Percentiles rank a stretch among this genome's conserved stretches.
Evolutionary conservation across 805 yeast species (phyloP).

Genomic region (Metschnikowia orientalis): DNA sequence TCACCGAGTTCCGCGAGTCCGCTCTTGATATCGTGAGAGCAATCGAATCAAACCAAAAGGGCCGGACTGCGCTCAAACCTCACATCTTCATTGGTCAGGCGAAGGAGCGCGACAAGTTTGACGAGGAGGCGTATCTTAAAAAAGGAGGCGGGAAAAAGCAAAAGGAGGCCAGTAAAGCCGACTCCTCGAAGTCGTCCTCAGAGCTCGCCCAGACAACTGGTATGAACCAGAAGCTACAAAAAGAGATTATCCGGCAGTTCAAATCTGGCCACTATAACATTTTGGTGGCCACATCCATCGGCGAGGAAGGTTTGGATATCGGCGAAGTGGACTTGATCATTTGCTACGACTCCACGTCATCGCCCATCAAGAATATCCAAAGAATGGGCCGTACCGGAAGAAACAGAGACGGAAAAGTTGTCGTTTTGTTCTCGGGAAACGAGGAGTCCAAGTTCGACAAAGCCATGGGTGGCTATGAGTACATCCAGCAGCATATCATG

Average conservation of each 20-base stretch:
- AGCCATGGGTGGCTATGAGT: slow-evolving; percentile 79
- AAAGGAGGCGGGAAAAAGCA: slow-evolving; percentile 36
- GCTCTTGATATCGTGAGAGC: slow-evolving; percentile 80
- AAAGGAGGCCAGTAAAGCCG: slow-evolving; percentile 49
- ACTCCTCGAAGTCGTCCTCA: slow-evolving; percentile 66
- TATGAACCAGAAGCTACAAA: slow-evolving; percentile 88
- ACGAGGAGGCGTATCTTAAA: slow-evolving; percentile 46
- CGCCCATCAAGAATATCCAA: slow-evolving; percentile 90
- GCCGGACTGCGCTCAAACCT: slow-evolving; percentile 42
- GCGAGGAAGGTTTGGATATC: slow-evolving; percentile 97
- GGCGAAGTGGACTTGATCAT: slow-evolving; percentile 95
- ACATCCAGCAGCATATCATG: slow-evolving; percentile 67
- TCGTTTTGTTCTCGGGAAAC: slow-evolving; percentile 67
- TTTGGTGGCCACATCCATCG: slow-evolving; percentile 92
- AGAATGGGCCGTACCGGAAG: slow-evolving; percentile 99
- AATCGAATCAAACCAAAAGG: slow-evolving; percentile 53
- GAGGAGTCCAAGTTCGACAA: slow-evolving; percentile 77
- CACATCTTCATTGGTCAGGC: slow-evolving; percentile 94
- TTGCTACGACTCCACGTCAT: slow-evolving; percentile 88
- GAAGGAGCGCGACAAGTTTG: slow-evolving; percentile 64
- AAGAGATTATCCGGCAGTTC: slow-evolving; percentile 69
- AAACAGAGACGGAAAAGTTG: slow-evolving; percentile 80
- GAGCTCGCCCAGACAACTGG: slow-evolving; percentile 76
- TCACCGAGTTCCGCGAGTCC: slow-evolving; percentile 84
- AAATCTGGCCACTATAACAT: slow-evolving; percentile 70